Percentiles rank a stretch among this genome's conserved stretches.
These are phyloP conservation scores for Zymoseptoria brevis DNA, from an alignment of 2,329 filamentous ascomycete genomes.

Conservation along the genomic window DNA sequence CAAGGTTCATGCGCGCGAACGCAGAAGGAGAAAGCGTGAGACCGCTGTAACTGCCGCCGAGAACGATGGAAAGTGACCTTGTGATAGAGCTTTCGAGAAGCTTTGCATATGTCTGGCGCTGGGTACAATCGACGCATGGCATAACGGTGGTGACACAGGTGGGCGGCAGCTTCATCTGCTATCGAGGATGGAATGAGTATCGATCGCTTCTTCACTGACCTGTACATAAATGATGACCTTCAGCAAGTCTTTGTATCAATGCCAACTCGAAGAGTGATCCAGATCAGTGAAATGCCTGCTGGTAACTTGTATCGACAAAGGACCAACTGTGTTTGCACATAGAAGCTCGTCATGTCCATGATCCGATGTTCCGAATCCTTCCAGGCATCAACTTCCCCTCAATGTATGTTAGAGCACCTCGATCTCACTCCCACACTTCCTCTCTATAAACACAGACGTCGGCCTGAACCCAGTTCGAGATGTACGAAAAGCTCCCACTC, in stretches of 20 bases:
- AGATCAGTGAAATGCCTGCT: too few relatives aligned
- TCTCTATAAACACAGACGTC: not conserved
- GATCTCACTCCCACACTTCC: not conserved
- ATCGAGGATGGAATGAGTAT: not conserved
- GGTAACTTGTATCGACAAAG: too few relatives aligned
- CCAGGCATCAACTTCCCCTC: not conserved
- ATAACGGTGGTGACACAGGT: not conserved
- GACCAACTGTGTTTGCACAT: too few relatives aligned
- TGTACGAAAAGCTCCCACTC: not conserved
- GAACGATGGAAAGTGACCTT: not conserved
- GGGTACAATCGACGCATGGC: not conserved
- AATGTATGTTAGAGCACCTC: not conserved
- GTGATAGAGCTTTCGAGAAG: not conserved
- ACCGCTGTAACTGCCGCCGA: conserved; percentile 28
- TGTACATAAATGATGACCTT: not conserved
- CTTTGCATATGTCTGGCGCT: not conserved
- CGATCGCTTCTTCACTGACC: not conserved
- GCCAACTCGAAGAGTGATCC: not conserved
- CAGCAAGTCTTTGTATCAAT: not conserved
- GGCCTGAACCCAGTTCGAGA: not conserved
- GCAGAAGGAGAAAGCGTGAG: conserved; percentile 52
- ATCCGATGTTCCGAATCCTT: not conserved
- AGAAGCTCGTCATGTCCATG: not conserved
- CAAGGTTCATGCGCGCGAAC: conserved; percentile 53
- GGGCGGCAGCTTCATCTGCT: not conserved